phyloP scores from a whole-genome alignment of 768 basidiomycete species.

The Leccinum uliginosum region DNA sequence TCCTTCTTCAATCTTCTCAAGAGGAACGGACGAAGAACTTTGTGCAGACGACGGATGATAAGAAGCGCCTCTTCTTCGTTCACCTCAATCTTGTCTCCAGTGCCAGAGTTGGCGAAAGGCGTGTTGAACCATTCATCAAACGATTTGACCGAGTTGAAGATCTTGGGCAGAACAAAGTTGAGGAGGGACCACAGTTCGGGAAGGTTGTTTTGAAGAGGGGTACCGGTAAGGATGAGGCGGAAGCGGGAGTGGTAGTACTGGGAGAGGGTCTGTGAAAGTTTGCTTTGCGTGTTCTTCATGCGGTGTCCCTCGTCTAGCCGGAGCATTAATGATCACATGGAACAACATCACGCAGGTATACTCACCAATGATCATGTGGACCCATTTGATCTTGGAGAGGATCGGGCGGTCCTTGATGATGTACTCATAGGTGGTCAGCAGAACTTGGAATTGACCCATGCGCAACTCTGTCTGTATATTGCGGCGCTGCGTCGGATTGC shows the following conservation, averaged over 20 bases:
- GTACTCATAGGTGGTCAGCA: slow-evolving; percentile 94
- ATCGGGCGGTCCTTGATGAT: slow-evolving; percentile 95
- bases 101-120: slow-evolving; percentile 97
- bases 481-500: slow-evolving; percentile 80
- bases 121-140: slow-evolving; percentile 99
- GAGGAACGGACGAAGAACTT: slow-evolving; percentile 93
- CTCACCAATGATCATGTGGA: slow-evolving; percentile 95
- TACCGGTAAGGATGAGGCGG: slow-evolving; percentile 92
- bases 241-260: slow-evolving; percentile 91
- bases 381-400: slow-evolving; percentile 88
- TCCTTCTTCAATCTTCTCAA: slow-evolving; percentile 92
- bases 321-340: slow-evolving; percentile 2
- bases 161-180: slow-evolving; percentile 90
- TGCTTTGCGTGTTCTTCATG: slow-evolving; percentile 94
- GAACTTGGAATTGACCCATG: slow-evolving; percentile 80
- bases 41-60: slow-evolving; percentile 93
- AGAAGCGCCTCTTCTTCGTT: slow-evolving; percentile 99
- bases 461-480: slow-evolving; percentile 75
- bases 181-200: slow-evolving; percentile 94
- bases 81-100: slow-evolving; percentile 95
- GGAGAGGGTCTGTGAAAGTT: slow-evolving; percentile 84
- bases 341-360: not conserved
- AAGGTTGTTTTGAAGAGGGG: slow-evolving; percentile 94
- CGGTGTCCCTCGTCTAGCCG: slow-evolving; percentile 86
- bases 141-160: slow-evolving; percentile 98